These are phyloP conservation scores for Suhomyces kilbournensis DNA, from an alignment of 805 yeast species.

Conservation along the genomic window DNA sequence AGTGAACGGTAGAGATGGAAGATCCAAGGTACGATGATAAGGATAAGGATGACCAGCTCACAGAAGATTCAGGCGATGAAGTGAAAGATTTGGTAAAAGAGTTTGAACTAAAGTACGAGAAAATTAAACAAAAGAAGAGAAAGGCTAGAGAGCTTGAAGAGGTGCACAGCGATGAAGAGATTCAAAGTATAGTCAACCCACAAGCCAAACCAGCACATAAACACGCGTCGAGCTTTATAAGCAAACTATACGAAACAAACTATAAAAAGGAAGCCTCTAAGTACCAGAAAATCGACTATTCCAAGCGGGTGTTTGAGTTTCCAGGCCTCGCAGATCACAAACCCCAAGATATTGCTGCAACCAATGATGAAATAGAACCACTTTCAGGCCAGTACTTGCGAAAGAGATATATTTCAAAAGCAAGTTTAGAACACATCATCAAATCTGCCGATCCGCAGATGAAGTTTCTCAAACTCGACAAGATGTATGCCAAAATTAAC, in stretches of 20 bases:
- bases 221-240: conserved; percentile 15
- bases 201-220: neutral
- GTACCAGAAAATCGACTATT: conserved; percentile 17
- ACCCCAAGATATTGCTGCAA: conserved; percentile 5
- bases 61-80: conserved; percentile 39
- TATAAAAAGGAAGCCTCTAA: conserved; percentile 1
- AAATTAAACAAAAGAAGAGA: conserved; percentile 2
- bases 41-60: conserved; percentile 27
- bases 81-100: conserved; percentile 37
- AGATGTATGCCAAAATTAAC: conserved; percentile 58
- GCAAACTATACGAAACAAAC: conserved; percentile 16
- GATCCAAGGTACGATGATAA: conserved; percentile 30
- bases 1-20: conserved; percentile 13
- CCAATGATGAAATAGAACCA: conserved; percentile 20
- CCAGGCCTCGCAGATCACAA: conserved; percentile 11
- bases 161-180: conserved; percentile 1
- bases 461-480: conserved; percentile 55
- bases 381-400: conserved; percentile 18
- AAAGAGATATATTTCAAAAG: conserved; percentile 25
- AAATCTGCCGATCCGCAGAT: conserved; percentile 30
- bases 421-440: conserved; percentile 36
- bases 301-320: conserved; percentile 24
- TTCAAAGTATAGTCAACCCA: neutral
- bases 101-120: conserved; percentile 19
- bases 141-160: neutral